These are phyloP conservation scores for Lentinula guzmanii DNA, from an alignment of 768 basidiomycete genomes.

Conservation along the genomic window DNA sequence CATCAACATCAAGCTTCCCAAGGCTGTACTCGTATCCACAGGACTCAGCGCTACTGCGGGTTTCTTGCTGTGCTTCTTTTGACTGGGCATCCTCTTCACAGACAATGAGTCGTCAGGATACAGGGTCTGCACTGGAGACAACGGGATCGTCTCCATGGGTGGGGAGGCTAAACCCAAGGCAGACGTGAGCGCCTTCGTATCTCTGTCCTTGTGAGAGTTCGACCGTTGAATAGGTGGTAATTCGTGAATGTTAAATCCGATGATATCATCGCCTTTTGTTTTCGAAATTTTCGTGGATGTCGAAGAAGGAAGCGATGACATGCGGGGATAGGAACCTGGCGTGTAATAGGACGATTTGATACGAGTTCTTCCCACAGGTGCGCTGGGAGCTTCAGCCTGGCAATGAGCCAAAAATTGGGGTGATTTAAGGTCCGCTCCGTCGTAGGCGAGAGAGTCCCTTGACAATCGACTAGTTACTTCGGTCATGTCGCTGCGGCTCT, in stretches of 20 bases:
- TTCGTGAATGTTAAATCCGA: slow-evolving; percentile 28
- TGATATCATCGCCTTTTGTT: slow-evolving; percentile 19
- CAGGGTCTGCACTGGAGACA: slow-evolving; percentile 57
- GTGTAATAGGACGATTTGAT: slow-evolving; percentile 68
- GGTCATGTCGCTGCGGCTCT: slow-evolving; percentile 19
- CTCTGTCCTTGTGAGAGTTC: slow-evolving; percentile 36
- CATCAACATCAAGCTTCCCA: slow-evolving; percentile 59
- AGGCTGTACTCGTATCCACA: slow-evolving; percentile 37
- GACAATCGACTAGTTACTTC: slow-evolving; percentile 13
- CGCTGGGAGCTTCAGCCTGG: slow-evolving; percentile 20
- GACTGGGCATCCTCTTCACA: slow-evolving; percentile 24
- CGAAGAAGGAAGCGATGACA: slow-evolving; percentile 37
- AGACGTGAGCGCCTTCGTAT: slow-evolving; percentile 29
- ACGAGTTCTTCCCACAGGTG: slow-evolving; percentile 48
- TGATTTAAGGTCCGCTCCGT: slow-evolving; percentile 44
- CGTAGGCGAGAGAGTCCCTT: slow-evolving; percentile 43
- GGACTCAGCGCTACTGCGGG: slow-evolving; percentile 19
- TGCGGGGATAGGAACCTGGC: slow-evolving; percentile 46
- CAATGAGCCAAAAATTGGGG: slow-evolving; percentile 25
- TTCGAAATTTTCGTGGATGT: slow-evolving; percentile 13
- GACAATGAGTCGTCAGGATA: slow-evolving; percentile 73
- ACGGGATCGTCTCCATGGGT: slow-evolving; percentile 23
- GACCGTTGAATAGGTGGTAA: slow-evolving; percentile 29
- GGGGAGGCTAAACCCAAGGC: slow-evolving; percentile 29
- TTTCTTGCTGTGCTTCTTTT: slow-evolving; percentile 13